Percentiles rank a stretch among this genome's conserved stretches.
phyloP scores from a whole-genome alignment of 1,139 yeast species.

The Pichia sp. region DNA sequence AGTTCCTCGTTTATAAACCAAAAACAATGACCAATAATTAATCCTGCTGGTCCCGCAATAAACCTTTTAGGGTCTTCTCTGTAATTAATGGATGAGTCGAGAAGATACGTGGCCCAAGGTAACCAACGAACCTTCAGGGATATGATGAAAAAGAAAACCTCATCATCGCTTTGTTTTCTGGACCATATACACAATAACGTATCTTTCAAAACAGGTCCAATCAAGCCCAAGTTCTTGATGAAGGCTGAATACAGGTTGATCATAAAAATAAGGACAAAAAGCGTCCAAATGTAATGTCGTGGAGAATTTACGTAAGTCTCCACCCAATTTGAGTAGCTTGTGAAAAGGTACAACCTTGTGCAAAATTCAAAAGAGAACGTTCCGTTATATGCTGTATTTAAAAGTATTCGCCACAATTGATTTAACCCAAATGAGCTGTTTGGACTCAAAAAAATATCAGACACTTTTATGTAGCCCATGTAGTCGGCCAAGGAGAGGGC shows the following conservation, averaged over 20 bases:
- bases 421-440: not conserved
- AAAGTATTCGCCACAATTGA: conserved; percentile 11
- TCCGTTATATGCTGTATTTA: conserved; percentile 35
- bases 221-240: conserved; percentile 32
- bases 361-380: conserved; percentile 36
- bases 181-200: conserved; percentile 44
- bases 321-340: conserved; percentile 38
- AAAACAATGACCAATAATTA: conserved; percentile 41
- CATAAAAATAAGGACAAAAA: conserved; percentile 31
- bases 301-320: conserved; percentile 37
- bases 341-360: conserved; percentile 36
- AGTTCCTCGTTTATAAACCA: conserved; percentile 41
- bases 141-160: conserved; percentile 22
- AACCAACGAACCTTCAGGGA: conserved; percentile 28
- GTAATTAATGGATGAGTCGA: conserved; percentile 13
- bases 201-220: conserved; percentile 38
- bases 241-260: conserved; percentile 33
- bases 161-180: conserved; percentile 39
- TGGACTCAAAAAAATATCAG: conserved; percentile 15
- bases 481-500: conserved; percentile 33
- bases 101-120: conserved; percentile 35
- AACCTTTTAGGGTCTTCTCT: conserved; percentile 6
- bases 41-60: conserved; percentile 35
- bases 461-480: conserved; percentile 29
- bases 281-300: conserved; percentile 39